phyloP scores from a whole-genome alignment of 257 asterid species.

The Solanum pimpinellifolium region DNA sequence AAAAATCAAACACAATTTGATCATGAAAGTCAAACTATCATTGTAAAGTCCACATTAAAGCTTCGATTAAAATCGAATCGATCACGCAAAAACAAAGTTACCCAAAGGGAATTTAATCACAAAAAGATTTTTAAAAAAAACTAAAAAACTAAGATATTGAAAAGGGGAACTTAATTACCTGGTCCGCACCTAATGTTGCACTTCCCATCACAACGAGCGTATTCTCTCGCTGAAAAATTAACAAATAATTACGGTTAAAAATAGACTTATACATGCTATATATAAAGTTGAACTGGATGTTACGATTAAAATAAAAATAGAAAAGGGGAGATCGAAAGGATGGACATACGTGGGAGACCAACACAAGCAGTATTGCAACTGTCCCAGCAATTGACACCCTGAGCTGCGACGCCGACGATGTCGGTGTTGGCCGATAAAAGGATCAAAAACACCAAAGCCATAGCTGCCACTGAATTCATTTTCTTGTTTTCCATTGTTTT shows the following conservation, averaged over 20 bases:
- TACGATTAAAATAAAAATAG: neutral
- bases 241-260: neutral
- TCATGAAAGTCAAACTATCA: neutral
- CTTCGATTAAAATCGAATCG: rapidly evolving
- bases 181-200: conserved; percentile 38
- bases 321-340: neutral
- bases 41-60: rapidly evolving
- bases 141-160: neutral
- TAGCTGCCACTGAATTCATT: conserved; percentile 2
- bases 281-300: no score
- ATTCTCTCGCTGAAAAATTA: conserved; percentile 17
- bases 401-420: conserved; percentile 18
- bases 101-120: neutral
- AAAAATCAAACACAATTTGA: neutral
- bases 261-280: no score
- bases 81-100: neutral
- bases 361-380: conserved; percentile 38
- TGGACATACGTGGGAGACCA: conserved; percentile 6
- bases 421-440: conserved; percentile 17
- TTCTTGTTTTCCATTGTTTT: conserved; percentile 20
- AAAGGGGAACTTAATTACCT: conserved; percentile 5
- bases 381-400: conserved; percentile 30
- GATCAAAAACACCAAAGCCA: conserved; percentile 13
- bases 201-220: conserved; percentile 25
- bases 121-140: neutral